Evolutionary conservation across 257 asterid species (phyloP).

Genomic region (Knoxia roxburghii): DNA sequence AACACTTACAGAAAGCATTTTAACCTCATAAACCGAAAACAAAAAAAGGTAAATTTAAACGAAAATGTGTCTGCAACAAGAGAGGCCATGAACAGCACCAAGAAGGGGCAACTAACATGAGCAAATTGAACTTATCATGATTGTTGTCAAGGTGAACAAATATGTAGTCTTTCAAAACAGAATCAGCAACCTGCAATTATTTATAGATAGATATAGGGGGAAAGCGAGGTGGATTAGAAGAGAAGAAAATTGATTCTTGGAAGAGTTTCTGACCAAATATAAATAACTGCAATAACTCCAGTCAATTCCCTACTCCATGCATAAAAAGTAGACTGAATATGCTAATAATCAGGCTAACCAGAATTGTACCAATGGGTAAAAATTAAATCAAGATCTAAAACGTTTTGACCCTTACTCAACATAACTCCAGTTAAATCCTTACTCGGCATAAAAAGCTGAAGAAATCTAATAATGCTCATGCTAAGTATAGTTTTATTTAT

Average conservation of each 20-base stretch:
- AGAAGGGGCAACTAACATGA: slow-evolving; percentile 54
- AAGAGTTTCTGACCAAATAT: neutral
- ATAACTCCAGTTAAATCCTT: neutral
- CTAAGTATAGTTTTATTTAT: neutral
- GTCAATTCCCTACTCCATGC: neutral
- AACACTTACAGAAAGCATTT: neutral
- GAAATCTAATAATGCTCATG: neutral
- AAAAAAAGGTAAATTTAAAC: too few relatives aligned
- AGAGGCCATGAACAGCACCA: neutral
- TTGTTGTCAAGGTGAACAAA: slow-evolving; percentile 90
- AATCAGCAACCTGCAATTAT: slow-evolving; percentile 65
- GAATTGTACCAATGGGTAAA: neutral
- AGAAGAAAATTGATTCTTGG: neutral
- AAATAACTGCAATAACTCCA: neutral
- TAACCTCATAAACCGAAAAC: neutral
- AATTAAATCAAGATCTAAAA: too few relatives aligned
- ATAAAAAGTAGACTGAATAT: neutral
- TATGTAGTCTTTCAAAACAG: slow-evolving; percentile 67
- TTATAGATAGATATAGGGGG: slow-evolving; percentile 5
- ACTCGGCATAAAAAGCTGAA: neutral
- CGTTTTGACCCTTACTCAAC: neutral
- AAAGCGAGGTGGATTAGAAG: neutral
- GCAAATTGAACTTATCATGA: slow-evolving; percentile 83
- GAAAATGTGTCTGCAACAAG: neutral
- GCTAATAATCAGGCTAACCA: neutral